Percentiles rank a stretch among this genome's conserved stretches.
phyloP scores from a whole-genome alignment of 2,329 filamentous ascomycete genomes.

The Drechslerella stenobrocha region DNA sequence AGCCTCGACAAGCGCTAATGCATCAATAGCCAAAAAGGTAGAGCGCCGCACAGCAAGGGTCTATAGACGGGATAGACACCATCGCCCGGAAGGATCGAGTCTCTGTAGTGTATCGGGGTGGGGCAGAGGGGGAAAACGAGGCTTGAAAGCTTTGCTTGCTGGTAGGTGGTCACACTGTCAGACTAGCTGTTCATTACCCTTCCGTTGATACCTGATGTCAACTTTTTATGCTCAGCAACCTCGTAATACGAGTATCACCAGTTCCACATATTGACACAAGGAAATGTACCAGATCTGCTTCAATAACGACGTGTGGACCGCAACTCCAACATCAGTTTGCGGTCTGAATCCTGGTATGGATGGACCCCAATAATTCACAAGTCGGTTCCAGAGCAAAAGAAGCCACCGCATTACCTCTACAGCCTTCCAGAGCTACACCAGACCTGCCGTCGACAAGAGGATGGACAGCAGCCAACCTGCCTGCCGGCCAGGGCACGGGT shows the following conservation, averaged over 20 bases:
- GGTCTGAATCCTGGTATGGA: constrained; percentile 37
- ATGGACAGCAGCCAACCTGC: constrained; percentile 39
- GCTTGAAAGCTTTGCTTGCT: too few relatives aligned
- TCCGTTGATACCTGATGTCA: not conserved
- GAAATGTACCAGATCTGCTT: constrained; percentile 23
- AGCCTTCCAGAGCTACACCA: constrained; percentile 8
- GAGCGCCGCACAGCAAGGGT: not conserved
- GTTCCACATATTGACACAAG: not conserved
- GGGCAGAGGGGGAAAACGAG: not conserved
- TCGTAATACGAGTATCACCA: too few relatives aligned
- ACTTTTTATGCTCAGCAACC: not conserved
- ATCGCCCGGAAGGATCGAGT: not conserved
- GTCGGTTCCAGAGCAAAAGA: constrained; percentile 25
- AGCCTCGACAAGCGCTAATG: not conserved
- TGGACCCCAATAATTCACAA: constrained; percentile 27
- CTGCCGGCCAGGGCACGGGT: constrained; percentile 13
- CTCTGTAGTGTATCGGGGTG: not conserved
- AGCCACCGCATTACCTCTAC: constrained; percentile 12
- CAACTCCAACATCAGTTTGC: constrained; percentile 3
- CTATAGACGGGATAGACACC: not conserved
- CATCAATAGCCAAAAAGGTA: constrained; percentile 3
- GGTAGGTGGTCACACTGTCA: too few relatives aligned
- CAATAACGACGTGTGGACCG: constrained; percentile 21
- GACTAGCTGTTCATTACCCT: not conserved
- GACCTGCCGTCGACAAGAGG: constrained; percentile 15